These are phyloP conservation scores for Parachaetomium inaequale DNA, from an alignment of 495 filamentous ascomycete genomes.

Conservation along the genomic window DNA sequence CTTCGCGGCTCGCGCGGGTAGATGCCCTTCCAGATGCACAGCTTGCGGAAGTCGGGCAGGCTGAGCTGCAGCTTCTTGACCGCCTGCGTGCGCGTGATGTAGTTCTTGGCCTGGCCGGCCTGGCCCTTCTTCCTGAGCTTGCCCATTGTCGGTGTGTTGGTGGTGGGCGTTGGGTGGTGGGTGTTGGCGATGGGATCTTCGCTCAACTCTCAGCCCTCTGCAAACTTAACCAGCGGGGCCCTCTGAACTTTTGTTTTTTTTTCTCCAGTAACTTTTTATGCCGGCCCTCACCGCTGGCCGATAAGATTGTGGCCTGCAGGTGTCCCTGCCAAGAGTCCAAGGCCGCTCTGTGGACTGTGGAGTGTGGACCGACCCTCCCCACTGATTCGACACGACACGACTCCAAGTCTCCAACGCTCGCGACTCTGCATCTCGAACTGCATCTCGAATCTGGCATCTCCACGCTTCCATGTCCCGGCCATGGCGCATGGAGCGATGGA, in stretches of 20 bases:
- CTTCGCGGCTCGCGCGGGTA: conserved; percentile 94
- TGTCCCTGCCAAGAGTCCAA: conserved; percentile 15
- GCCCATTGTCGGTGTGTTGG: conserved; percentile 53
- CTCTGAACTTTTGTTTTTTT: conserved; percentile 39
- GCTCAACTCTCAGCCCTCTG: conserved; percentile 1
- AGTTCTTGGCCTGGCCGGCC: conserved; percentile 94
- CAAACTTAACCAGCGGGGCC: conserved; percentile 4
- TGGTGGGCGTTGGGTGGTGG: no score
- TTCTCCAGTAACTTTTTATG: conserved; percentile 31
- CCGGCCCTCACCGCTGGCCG: conserved; percentile 26
- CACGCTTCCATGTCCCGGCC: conserved; percentile 18
- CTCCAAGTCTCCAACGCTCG: neutral
- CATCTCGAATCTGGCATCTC: conserved; percentile 7
- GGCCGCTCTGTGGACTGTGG: neutral
- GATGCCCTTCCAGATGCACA: conserved; percentile 99
- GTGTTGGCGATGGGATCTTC: neutral
- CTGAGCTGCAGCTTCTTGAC: conserved; percentile 97
- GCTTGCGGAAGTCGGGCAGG: conserved; percentile 90
- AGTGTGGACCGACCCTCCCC: conserved; percentile 8
- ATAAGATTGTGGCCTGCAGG: conserved; percentile 26
- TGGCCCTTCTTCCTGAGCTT: conserved; percentile 95
- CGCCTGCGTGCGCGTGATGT: conserved; percentile 92
- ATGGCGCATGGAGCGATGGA: conserved; percentile 45
- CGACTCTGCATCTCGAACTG: conserved; percentile 2
- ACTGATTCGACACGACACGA: conserved; percentile 19